These are phyloP conservation scores for Kodamaea kakaduensis DNA, from an alignment of 805 yeast genomes.

Conservation along the genomic window DNA sequence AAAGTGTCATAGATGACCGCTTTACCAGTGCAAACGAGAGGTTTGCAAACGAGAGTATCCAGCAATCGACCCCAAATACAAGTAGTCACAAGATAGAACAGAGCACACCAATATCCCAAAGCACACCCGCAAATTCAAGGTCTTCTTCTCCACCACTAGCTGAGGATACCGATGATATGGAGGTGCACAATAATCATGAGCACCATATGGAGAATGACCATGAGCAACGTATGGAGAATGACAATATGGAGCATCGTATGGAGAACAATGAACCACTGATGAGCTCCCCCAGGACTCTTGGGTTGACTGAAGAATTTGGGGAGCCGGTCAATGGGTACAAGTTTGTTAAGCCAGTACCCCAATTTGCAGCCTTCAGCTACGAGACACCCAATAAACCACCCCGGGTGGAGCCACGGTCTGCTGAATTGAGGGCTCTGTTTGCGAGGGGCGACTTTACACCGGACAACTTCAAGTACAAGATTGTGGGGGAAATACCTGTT, in stretches of 20 bases:
- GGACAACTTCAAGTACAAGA: slow-evolving; percentile 16
- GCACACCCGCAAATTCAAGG: slow-evolving; percentile 41
- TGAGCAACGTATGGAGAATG: too few relatives aligned
- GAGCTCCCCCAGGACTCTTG: too few relatives aligned
- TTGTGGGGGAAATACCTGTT: slow-evolving; percentile 31
- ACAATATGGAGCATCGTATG: too few relatives aligned
- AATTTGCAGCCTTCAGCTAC: slow-evolving; percentile 16
- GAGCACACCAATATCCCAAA: slow-evolving; percentile 39
- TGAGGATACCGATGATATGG: too few relatives aligned
- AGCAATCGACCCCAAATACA: slow-evolving; percentile 10
- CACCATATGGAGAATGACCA: too few relatives aligned
- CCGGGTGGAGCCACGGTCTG: slow-evolving; percentile 1
- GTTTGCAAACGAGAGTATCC: too few relatives aligned
- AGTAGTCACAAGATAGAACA: slow-evolving; percentile 4
- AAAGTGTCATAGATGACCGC: slow-evolving; percentile 6
- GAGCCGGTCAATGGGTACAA: slow-evolving; percentile 39
- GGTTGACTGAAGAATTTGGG: slow-evolving; percentile 29
- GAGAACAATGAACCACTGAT: too few relatives aligned
- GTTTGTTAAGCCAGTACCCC: slow-evolving; percentile 38
- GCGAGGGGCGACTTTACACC: slow-evolving; percentile 12
- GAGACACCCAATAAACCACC: slow-evolving; percentile 16
- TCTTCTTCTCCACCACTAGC: slow-evolving; percentile 34
- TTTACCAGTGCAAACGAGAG: too few relatives aligned
- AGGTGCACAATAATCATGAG: too few relatives aligned
- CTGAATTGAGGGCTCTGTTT: slow-evolving; percentile 11